Evolutionary conservation across 2,329 filamentous ascomycete genomes (phyloP), one percentile per base, ranked within the genome.

Genomic region (Ophiostoma triangulosporum): DNA sequence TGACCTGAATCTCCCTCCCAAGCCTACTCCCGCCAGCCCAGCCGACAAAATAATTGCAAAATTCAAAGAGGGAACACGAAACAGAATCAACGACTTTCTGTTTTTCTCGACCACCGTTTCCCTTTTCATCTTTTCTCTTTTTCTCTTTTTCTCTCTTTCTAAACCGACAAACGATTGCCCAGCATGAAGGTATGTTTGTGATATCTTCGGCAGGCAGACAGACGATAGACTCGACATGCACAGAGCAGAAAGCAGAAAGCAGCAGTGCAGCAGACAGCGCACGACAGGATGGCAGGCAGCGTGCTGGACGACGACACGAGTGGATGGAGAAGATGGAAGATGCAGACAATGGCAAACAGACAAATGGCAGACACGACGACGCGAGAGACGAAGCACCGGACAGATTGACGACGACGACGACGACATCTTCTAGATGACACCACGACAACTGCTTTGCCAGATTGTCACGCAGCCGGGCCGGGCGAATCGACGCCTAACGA

Each of bases 181-280:
- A 59, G 38, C 52, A 59, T 59, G 58, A 59, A 59, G 58, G 58
- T 59, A 51, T 27, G 58, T 58, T 55, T 33, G 17, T 35, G 31
- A 24, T 36, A 43, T 40, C 50, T 22, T 38, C 35, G 33, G 15
- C 12, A 46, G n/a, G n/a, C 38, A 22, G 38, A 51, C 38, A 22
- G 38, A 51, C 51, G 22, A 32, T 31, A 26, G 22, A 27, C 40
- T 24, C 7, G 31, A n/a, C 9, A 46, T 29, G 33, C 36, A 9
- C 43, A 48, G 51, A 50, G 27, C 48, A 46, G 26, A 36, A 7
- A 24, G 9, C 43, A 4, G 8, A 15, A 36, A 32, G 17, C n/a
- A 31, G 8, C 12, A 15, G 3, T 12, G 17, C 50, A 24, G 17
- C 22, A 35, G 32, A 29, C 33, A 35, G 27, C 22, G 40, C 6